Conservation (phyloP, 2,329 filamentous ascomycete genomes). For the Stemphylium vesicarium region DNA sequence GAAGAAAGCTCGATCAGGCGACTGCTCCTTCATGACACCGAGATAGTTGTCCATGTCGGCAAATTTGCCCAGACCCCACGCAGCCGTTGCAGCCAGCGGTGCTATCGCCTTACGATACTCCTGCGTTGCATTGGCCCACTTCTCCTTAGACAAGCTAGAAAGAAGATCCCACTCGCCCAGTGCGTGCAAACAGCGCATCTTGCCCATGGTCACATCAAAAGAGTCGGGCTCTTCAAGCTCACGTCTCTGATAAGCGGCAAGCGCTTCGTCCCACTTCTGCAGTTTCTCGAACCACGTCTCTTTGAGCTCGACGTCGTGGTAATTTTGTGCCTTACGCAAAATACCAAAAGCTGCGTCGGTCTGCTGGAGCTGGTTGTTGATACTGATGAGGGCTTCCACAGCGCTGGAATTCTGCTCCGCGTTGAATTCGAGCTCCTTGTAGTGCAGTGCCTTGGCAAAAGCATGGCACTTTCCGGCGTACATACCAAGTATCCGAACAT, state of each 20-base stretch:
- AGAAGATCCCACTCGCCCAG: constrained; percentile 97
- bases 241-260: constrained; percentile 88
- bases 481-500: constrained; percentile 90
- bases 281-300: constrained; percentile 99
- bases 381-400: constrained; percentile 96
- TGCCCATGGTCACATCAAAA: constrained; percentile 97
- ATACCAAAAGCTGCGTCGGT: constrained; percentile 99
- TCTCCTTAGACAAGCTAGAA: constrained; percentile 85
- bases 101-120: constrained; percentile 92
- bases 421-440: constrained; percentile 98
- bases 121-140: constrained; percentile 86
- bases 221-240: constrained; percentile 74
- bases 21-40: constrained; percentile 90
- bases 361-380: constrained; percentile 99
- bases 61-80: constrained; percentile 97
- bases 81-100: constrained; percentile 89
- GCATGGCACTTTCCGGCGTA: constrained; percentile 97
- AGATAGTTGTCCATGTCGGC: constrained; percentile 98
- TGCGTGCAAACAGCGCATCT: constrained; percentile 98
- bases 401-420: constrained; percentile 96
- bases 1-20: constrained; percentile 96
- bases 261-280: constrained; percentile 95
- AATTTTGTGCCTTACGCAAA: constrained; percentile 90
- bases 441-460: constrained; percentile 96
- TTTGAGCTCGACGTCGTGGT: constrained; percentile 92